Evolutionary conservation across 2,329 filamentous ascomycete genomes (phyloP).

Genomic region (Arthrocladium fulminans): DNA sequence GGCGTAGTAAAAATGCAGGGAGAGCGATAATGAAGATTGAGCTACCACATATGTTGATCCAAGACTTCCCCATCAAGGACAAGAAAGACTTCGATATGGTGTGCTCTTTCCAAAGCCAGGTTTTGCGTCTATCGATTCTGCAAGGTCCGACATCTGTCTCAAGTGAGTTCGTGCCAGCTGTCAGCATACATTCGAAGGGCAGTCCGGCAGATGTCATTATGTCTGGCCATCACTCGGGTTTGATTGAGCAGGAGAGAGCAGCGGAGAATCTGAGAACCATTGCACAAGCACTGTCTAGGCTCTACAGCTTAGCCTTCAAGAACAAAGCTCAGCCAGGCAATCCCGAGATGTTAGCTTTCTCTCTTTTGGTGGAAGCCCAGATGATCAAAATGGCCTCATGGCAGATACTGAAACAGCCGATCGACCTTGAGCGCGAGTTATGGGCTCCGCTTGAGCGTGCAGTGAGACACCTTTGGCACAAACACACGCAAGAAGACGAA

Average conservation of each 20-base stretch:
- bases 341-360: conserved; percentile 10
- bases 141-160: conserved; percentile 12
- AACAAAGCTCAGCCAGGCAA: not conserved
- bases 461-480: conserved; percentile 22
- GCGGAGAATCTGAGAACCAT: conserved; percentile 37
- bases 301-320: conserved; percentile 13
- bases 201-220: conserved; percentile 29
- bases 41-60: not conserved
- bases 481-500: not conserved
- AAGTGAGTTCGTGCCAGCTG: conserved; percentile 11
- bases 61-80: not conserved
- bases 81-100: conserved; percentile 14
- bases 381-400: conserved; percentile 36
- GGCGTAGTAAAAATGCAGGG: too few relatives aligned
- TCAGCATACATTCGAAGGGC: conserved; percentile 21
- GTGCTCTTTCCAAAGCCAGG: conserved; percentile 20
- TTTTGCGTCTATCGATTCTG: conserved; percentile 17
- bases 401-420: conserved; percentile 34
- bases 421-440: conserved; percentile 34
- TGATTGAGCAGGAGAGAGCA: conserved; percentile 32
- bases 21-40: not conserved
- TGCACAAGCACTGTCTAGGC: conserved; percentile 30
- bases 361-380: conserved; percentile 30
- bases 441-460: conserved; percentile 36
- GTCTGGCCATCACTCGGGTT: conserved; percentile 29